Percentiles rank a stretch among this genome's conserved stretches.
These are phyloP conservation scores for Cutaneotrichosporon sp. DNA, from an alignment of 1,284 basidiomycete species.

Conservation along the genomic window DNA sequence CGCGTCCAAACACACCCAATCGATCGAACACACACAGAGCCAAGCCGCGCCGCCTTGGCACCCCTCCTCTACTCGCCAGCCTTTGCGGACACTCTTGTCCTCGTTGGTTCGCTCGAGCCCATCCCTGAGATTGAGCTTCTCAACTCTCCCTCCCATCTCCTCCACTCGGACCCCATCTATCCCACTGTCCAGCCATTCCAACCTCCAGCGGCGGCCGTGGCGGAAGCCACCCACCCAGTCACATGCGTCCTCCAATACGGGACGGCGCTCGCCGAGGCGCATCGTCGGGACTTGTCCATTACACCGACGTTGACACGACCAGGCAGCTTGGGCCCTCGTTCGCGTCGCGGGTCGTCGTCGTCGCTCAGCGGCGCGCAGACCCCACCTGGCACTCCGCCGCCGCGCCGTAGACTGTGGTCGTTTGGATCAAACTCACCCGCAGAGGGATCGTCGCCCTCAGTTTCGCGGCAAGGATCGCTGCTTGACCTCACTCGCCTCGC, in stretches of 20 bases:
- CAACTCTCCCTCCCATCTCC: constrained; percentile 37
- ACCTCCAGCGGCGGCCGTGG: constrained; percentile 7
- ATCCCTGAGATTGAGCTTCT: constrained; percentile 38
- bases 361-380: constrained; percentile 16
- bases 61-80: constrained; percentile 40
- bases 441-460: constrained; percentile 4
- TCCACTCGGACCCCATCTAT: constrained; percentile 32
- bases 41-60: constrained; percentile 30
- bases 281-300: constrained; percentile 10
- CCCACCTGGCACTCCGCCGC: constrained; percentile 6
- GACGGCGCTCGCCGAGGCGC: constrained; percentile 29
- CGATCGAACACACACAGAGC: constrained; percentile 20
- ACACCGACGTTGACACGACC: not conserved
- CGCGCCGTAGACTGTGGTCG: constrained; percentile 6
- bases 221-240: constrained; percentile 23
- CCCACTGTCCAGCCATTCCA: constrained; percentile 40
- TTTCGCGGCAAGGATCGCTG: constrained; percentile 11
- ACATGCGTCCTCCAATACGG: constrained; percentile 35
- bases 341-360: constrained; percentile 22
- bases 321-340: constrained; percentile 4
- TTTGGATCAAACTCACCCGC: constrained; percentile 2
- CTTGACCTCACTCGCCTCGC: constrained; percentile 14
- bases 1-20: not conserved
- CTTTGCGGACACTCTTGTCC: constrained; percentile 38
- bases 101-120: constrained; percentile 34